Percentiles rank a stretch among this genome's conserved stretches.
Conservation (phyloP, 768 basidiomycete genomes). For the Naganishia vaughanmartiniae region DNA sequence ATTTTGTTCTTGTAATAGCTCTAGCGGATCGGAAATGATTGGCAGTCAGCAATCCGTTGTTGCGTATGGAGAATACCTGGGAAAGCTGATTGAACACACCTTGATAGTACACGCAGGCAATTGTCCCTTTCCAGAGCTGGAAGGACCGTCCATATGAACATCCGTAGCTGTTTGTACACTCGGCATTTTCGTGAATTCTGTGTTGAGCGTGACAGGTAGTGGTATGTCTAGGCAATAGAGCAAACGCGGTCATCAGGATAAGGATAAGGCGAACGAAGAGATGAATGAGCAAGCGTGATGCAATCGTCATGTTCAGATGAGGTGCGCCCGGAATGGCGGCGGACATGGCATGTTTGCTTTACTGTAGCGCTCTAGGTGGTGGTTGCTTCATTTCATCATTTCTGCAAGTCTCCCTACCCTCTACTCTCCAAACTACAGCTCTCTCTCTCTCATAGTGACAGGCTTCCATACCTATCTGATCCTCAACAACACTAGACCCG, state of each 20-base stretch:
- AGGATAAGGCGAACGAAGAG: neutral
- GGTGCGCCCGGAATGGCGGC: neutral
- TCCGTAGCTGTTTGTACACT: slow-evolving; percentile 16
- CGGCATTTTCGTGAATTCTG: neutral
- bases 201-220: neutral
- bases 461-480: neutral
- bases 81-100: neutral
- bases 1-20: slow-evolving; percentile 92
- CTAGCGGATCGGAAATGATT: neutral
- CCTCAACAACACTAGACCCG: neutral
- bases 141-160: slow-evolving; percentile 3
- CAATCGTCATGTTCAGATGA: neutral
- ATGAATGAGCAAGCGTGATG: slow-evolving; percentile 9
- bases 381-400: too few species aligned
- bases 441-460: too few species aligned
- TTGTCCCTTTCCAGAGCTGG: slow-evolving; percentile 7
- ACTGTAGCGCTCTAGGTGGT: neutral
- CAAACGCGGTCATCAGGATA: neutral
- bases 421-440: too few species aligned
- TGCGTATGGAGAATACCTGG: neutral
- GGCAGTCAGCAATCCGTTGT: neutral
- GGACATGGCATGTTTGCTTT: neutral
- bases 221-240: neutral
- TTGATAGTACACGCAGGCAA: slow-evolving; percentile 19
- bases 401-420: too few species aligned